Evolutionary conservation across 768 basidiomycete genomes (phyloP), one percentile per base, ranked within the genome.

Genomic region (Paxillus rubicundulus): DNA sequence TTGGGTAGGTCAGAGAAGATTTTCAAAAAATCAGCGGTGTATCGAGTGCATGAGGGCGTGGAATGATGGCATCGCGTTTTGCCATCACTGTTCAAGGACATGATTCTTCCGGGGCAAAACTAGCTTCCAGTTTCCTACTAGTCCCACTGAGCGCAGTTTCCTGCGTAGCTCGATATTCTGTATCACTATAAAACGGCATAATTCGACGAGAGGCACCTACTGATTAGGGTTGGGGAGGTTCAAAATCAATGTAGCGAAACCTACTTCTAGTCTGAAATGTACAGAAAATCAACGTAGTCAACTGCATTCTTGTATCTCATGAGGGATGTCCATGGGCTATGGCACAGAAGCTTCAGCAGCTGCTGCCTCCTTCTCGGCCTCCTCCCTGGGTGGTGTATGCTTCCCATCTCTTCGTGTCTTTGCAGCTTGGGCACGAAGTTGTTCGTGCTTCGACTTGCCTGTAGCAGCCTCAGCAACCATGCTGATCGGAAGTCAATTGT

Each of bases 391-490:
- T 64, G 57, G 72, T 36, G 70, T 73, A 66, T 57, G 72, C 68
- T 63, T 81, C 69, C 47, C 71, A 62, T 64, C 71, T 73, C 53
- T 62, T 41, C 56, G 56, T 43, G 21, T 57, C 49, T 55, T 67
- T 27, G 49, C 45, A 4, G 33, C 33, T 14, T 67, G 69, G 17
- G 62, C 41, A 45, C 67, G 74, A 37, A 67, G 10, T 9, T 72
- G 70, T 12, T 67, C 66, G 54, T 82, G 83, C 67, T 84, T 89
- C 28, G 77, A 73, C 71, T 86, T 90, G 20, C 86, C 83, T 42
- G 82, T 70, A 3, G 90, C 90, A 6, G 90, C 91, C 67, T 92
- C 89, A 3, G 91, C 89, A 5, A 93, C 90, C 80, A 92, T 88
- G 53, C 89, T 92, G 61, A 38, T 44, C 27, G 21, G 21, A 33